phyloP scores from a whole-genome alignment of 495 filamentous ascomycete genomes.

The Hapsidospora chrysogenum region DNA sequence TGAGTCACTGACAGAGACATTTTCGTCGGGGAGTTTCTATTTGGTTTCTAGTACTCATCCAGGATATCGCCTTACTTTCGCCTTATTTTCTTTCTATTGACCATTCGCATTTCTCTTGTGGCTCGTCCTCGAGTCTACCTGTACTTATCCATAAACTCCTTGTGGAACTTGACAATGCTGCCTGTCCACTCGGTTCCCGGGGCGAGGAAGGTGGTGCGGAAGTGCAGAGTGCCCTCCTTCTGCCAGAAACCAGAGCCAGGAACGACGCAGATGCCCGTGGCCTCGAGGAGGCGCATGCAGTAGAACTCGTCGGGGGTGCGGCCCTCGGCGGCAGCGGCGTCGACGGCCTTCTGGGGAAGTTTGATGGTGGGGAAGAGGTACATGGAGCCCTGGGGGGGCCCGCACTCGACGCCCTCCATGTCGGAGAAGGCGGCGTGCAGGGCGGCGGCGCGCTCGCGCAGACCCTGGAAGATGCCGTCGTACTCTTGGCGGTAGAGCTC shows the following conservation, averaged over 20 bases:
- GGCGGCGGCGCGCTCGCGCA: slow-evolving; percentile 63
- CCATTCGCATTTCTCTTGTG: no score
- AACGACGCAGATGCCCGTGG: slow-evolving; percentile 90
- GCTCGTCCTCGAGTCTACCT: slow-evolving; percentile 13
- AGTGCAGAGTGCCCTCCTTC: slow-evolving; percentile 79
- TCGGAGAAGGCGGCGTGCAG: slow-evolving; percentile 76
- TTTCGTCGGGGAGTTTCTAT: no score
- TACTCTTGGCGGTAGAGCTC: slow-evolving; percentile 74
- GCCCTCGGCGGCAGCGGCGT: slow-evolving; percentile 54
- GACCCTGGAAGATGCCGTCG: slow-evolving; percentile 54
- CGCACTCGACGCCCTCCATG: slow-evolving; percentile 92
- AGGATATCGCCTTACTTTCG: neutral
- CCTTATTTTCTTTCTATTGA: neutral
- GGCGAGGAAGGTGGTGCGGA: slow-evolving; percentile 91
- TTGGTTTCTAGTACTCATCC: no score
- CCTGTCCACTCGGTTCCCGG: slow-evolving; percentile 93
- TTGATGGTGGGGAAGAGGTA: slow-evolving; percentile 94
- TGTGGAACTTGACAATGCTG: slow-evolving; percentile 75
- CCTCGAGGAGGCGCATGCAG: slow-evolving; percentile 74
- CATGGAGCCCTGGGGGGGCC: slow-evolving; percentile 81
- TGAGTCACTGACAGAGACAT: no score
- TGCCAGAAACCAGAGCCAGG: slow-evolving; percentile 89
- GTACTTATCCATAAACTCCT: slow-evolving; percentile 80
- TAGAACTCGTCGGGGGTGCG: slow-evolving; percentile 85
- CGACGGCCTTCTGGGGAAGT: slow-evolving; percentile 55